Evolutionary conservation across 768 basidiomycete species (phyloP).

Genomic region (Mycena galericulata): DNA sequence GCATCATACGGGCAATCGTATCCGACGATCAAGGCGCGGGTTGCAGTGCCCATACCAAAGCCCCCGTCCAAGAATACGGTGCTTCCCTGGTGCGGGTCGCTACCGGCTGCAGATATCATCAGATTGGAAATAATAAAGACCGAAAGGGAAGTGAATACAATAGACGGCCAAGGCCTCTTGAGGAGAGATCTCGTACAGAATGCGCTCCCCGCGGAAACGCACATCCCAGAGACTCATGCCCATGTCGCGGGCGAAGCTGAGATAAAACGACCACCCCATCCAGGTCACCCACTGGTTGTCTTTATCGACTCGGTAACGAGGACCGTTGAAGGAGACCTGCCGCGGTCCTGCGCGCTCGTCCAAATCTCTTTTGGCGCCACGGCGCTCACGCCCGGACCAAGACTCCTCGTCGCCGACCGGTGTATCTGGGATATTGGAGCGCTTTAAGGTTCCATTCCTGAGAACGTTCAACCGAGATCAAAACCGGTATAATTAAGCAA

Average conservation of each 20-base stretch:
- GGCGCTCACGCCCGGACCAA: conserved; percentile 62
- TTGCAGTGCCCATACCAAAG: conserved; percentile 70
- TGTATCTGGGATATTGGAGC: conserved; percentile 47
- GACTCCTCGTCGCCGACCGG: conserved; percentile 49
- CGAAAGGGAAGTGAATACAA: conserved; percentile 42
- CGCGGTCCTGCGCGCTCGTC: conserved; percentile 75
- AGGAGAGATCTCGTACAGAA: conserved; percentile 71
- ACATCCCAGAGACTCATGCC: conserved; percentile 72
- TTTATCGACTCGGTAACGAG: conserved; percentile 67
- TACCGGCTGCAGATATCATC: conserved; percentile 54
- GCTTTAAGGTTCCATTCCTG: conserved; percentile 61
- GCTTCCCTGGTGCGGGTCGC: conserved; percentile 70
- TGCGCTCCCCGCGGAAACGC: conserved; percentile 65
- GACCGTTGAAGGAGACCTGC: conserved; percentile 68
- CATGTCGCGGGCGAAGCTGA: conserved; percentile 77
- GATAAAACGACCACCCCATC: conserved; percentile 75
- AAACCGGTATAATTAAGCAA: neutral
- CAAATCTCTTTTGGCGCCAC: conserved; percentile 58
- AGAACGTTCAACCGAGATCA: neutral
- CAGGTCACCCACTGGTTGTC: conserved; percentile 68
- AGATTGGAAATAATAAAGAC: neutral
- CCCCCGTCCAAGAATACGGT: conserved; percentile 74
- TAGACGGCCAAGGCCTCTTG: conserved; percentile 76
- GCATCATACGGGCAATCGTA: conserved; percentile 78
- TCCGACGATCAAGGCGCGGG: conserved; percentile 72